Evolutionary conservation across 225 moss, liverwort and hornwort genomes (phyloP).

Genomic region (Thuidium tamariscinum): DNA sequence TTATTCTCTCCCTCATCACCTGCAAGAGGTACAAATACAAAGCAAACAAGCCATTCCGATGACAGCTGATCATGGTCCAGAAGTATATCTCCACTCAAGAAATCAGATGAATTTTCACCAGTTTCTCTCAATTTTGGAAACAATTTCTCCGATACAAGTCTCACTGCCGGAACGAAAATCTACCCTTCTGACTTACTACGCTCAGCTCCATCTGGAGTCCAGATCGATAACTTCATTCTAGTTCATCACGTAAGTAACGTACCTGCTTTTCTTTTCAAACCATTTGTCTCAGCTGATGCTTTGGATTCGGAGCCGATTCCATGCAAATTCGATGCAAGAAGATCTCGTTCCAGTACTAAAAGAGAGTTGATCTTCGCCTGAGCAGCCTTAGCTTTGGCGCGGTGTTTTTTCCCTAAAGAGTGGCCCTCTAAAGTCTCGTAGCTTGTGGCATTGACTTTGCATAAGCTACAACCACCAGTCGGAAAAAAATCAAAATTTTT

Average conservation of each 20-base stretch:
- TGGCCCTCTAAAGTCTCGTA: conserved; percentile 69
- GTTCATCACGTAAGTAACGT: neutral
- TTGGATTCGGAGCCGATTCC: neutral
- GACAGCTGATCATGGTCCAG: neutral
- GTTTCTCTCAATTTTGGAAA: neutral
- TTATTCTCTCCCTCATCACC: neutral
- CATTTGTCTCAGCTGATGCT: neutral
- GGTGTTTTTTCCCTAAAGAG: conserved; percentile 82
- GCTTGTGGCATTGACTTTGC: conserved; percentile 82
- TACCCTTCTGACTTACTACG: neutral
- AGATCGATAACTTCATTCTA: neutral
- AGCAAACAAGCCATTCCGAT: neutral
- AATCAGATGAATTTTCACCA: neutral
- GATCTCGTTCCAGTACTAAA: neutral
- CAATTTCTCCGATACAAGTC: neutral
- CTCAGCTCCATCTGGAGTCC: neutral
- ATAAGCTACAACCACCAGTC: conserved; percentile 35
- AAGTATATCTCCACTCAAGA: neutral
- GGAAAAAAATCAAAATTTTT: neutral
- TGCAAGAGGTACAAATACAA: neutral
- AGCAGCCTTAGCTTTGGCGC: conserved; percentile 54
- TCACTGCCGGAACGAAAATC: neutral
- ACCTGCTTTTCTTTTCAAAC: conserved; percentile 25
- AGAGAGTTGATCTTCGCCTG: conserved; percentile 12
- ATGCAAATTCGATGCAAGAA: neutral